Conservation (phyloP, 192 early-diverging fungal species). For the Borealophlyctis nickersoniae region DNA sequence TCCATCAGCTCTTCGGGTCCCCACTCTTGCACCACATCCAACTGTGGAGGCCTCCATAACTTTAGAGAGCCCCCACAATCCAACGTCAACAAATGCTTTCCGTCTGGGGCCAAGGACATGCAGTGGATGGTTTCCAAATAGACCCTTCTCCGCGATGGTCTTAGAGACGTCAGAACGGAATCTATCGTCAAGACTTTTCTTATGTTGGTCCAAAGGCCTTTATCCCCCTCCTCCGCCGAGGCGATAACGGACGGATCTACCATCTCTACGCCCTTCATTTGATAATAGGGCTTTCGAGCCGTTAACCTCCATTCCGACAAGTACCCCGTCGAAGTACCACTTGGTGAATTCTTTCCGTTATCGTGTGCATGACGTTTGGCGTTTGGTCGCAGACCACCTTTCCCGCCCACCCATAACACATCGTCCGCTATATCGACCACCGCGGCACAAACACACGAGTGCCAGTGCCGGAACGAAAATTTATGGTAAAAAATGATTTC, state of each 20-base stretch:
- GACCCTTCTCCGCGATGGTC: conserved; percentile 13
- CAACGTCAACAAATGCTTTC: conserved; percentile 10
- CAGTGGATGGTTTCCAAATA: conserved; percentile 23
- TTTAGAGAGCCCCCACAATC: conserved; percentile 25
- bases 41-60: conserved; percentile 10
- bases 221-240: neutral
- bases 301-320: conserved; percentile 19
- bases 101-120: conserved; percentile 18
- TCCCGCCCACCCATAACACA: conserved; percentile 45
- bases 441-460: conserved; percentile 40
- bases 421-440: conserved; percentile 35
- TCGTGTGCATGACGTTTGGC: no score
- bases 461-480: conserved; percentile 44
- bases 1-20: conserved; percentile 34
- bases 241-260: neutral
- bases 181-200: conserved; percentile 19
- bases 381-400: conserved; percentile 9
- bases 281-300: conserved; percentile 17
- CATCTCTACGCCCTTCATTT: conserved; percentile 12
- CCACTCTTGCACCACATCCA: conserved; percentile 22
- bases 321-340: neutral
- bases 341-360: neutral
- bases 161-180: conserved; percentile 13
- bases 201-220: conserved; percentile 9
- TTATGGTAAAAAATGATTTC: conserved; percentile 49